A percentile compares a stretch with the other conserved stretches of the same genome.
Evolutionary conservation across 805 yeast genomes (phyloP).

Genomic region (Wickerhamiella kazuoi): DNA sequence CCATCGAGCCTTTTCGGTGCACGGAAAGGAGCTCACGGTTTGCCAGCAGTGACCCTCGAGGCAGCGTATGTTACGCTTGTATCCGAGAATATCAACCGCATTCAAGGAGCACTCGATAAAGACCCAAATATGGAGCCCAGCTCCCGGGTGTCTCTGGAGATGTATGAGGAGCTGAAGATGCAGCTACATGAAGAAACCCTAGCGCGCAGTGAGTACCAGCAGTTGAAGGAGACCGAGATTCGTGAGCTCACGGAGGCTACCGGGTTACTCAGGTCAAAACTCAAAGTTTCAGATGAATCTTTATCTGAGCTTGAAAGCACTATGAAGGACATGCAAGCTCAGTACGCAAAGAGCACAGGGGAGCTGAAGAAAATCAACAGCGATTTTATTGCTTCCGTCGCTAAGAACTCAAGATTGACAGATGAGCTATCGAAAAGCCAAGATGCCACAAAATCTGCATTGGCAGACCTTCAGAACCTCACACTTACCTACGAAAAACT

Average conservation of each 20-base stretch:
- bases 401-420: conserved; percentile 6
- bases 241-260: conserved; percentile 1
- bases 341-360: not conserved
- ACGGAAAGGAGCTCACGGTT: conserved; percentile 60
- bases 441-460: not conserved
- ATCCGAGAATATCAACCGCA: conserved; percentile 50
- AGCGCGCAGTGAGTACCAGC: conserved; percentile 12
- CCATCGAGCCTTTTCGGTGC: conserved; percentile 28
- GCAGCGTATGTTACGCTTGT: conserved; percentile 43
- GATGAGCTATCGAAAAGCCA: conserved; percentile 13
- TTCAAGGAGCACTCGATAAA: conserved; percentile 51
- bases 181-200: conserved; percentile 4
- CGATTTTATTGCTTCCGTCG: not conserved
- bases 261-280: conserved; percentile 1
- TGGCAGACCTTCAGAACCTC: conserved; percentile 9
- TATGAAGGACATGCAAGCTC: not conserved
- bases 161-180: conserved; percentile 25
- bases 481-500: conserved; percentile 6
- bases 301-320: conserved; percentile 15
- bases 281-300: not conserved
- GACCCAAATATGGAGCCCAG: conserved; percentile 62
- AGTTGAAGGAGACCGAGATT: conserved; percentile 11
- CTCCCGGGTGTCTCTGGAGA: conserved; percentile 44
- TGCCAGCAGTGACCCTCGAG: conserved; percentile 69
- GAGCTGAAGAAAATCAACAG: conserved; percentile 15